phyloP scores from a whole-genome alignment of 2,329 filamentous ascomycete genomes.

The Penicillium sp. region DNA sequence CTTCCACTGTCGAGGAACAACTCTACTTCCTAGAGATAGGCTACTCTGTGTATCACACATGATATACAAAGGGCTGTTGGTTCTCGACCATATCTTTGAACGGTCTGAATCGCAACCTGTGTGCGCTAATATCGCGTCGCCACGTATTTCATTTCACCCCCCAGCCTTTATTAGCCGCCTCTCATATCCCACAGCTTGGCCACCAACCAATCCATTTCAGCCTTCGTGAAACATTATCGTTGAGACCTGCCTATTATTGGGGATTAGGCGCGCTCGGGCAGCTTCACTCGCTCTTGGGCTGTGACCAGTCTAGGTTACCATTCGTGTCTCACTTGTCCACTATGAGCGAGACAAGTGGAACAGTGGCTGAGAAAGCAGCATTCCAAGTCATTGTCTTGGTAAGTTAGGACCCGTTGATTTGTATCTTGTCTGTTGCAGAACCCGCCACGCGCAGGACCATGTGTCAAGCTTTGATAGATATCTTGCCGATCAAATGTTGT shows the following conservation, averaged over 20 bases:
- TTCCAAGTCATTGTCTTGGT: slow-evolving; percentile 76
- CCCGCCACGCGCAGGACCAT: slow-evolving; percentile 6
- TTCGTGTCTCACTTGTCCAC: slow-evolving; percentile 8
- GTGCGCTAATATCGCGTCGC: background rate
- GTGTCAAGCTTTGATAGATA: slow-evolving; percentile 3
- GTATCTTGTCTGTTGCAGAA: background rate
- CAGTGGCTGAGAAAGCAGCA: slow-evolving; percentile 44
- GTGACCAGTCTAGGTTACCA: background rate
- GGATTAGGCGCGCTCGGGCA: background rate
- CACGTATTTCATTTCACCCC: background rate
- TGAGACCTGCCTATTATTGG: background rate
- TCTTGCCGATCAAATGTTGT: background rate
- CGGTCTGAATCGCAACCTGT: background rate
- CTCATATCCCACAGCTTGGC: background rate
- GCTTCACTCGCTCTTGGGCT: background rate
- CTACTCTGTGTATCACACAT: background rate
- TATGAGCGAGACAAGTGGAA: background rate
- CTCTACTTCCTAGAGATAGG: background rate
- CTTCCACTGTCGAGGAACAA: background rate
- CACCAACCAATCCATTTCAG: background rate
- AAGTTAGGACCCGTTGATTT: slow-evolving; percentile 41
- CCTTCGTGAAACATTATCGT: slow-evolving; percentile 1
- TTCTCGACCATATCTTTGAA: background rate
- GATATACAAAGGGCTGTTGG: background rate
- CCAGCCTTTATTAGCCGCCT: background rate